Evolutionary conservation across 371 early-diverging fungal genomes (phyloP), one percentile per base, ranked within the genome.

Genomic region (Apophysomyces elegans): DNA sequence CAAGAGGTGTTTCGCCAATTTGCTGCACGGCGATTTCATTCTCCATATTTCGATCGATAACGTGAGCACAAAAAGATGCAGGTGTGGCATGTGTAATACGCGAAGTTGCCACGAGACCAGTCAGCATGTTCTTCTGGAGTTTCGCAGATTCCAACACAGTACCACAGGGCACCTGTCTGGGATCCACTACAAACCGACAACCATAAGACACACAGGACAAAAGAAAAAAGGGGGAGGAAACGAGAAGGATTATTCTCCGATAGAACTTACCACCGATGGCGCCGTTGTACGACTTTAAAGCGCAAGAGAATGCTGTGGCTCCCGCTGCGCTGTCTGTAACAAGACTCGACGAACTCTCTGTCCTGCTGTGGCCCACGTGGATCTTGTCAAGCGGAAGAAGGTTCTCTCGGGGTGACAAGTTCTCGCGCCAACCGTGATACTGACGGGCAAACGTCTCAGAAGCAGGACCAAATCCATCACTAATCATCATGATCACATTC

Each of bases 251-350:
- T 44, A 39, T 7, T 13, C 18, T 12, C 38, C 18, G 50, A 37
- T n/a, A 26, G 3, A 43, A 54, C n/a, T 66, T 78, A 82, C 89
- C 88, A 56, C 83, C 93, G 65, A 96, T 92, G 13, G 96, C 98
- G 11, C 90, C 93, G 71, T 96, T 96, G 80, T 93, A 95, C 0
- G 94, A 85, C 79, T 96, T 96, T 16, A 85, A 46, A 7, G 80
- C 91, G 71, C 96, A 96, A 1, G 94, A 76, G 79, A 93, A 96
- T 0, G 96, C 96, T 0, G 97, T 96, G 5, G 97, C 98, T 4
- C 96, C 98, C 14, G 98, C 96, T 14, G 97, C 98, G 44, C 95
- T 95, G 78, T 98, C 98, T 0, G 98, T 96, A 6, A 98, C 84
- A 35, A 94, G 77, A 68, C 90, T 90, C 62, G 80, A 76, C 26